Base-by-base conservation (phyloP, 2,329 filamentous ascomycete species). In the Drechslerella stenobrocha region DNA sequence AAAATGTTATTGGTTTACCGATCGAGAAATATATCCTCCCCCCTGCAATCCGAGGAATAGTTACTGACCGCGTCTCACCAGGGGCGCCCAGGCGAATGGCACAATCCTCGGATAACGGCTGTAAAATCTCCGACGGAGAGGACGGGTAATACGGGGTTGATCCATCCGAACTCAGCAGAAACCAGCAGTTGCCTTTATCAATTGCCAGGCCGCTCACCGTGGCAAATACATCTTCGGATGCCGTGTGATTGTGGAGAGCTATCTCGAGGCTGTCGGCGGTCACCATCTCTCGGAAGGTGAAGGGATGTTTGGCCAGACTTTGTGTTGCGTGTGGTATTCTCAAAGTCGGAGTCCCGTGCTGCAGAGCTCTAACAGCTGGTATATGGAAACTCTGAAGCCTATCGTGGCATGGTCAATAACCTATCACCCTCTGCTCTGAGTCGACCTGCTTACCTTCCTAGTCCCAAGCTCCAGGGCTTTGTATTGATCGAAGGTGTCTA, bases 21-120 rank as follows among this genome's bases (percentile, higher is more conserved):
- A 83, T 78, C 58, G 80, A 83, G 75, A 89, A 87, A 84, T 86
- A 91, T 74, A 90, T 83, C 53, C 88, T 82, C 1, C 83, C 87
- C 20, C 87, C 87, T 2, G 82, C 85, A 23, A 90, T 80, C 66
- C 84, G 84, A 8, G 88, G 88, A 67, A 90, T 84, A 0, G 82
- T 84, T 22, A 88, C 78, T 1, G 79, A 82, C 24, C 78, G 82
- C 0, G 81, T 82, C 42, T 79, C 77, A 4, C 87, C 87, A 0
- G 84, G 80, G 0, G 79, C 77, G 11, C 86, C 86, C 3, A 90
- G 77, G 0, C 78, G 75, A 69, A 91, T 89, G 34, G 82, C 82
- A 72, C 82, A 82, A 75, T 90, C 79, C 28, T 77, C 79, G 1
- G 76, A 76, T 13, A 89, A 78, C 0, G 81, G 78, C 52, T 80